Base-by-base conservation (phyloP, 2,329 filamentous ascomycete species). In the Tolypocladium paradoxum region DNA sequence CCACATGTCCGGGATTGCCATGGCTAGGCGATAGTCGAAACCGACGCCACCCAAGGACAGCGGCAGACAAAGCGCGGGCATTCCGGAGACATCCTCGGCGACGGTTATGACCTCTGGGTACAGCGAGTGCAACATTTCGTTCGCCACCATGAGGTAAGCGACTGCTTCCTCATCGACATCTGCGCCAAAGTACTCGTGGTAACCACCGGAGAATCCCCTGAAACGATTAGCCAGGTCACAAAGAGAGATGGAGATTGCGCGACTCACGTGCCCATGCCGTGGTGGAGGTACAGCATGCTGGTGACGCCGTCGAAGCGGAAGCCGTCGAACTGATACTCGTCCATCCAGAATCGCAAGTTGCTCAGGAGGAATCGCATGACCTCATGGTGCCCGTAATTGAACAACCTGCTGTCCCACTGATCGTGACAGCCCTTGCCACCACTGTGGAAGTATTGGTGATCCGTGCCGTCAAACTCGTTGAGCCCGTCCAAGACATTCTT, bases 301-400 rank as follows among this genome's bases (percentile, higher is more conserved):
- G 93, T 99, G 51, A 99, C 93, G 59, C 93, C 93, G 61, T 99
- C 93, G 63, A 99, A 99, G 43, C 93, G 83, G 79, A 97, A 99
- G 27, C 93, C 93, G 65, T 99, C 93, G 65, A 99, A 97, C 40
- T 83, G 76, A 65, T 96, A 99, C 71, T 96, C 91, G 53, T 97
- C 92, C 91, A 99, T 97, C 91, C 93, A 99, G 75, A 96, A 99
- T 27, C 92, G 82, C 54, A 99, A 73, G 67, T 99, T 99, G 69
- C 91, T 96, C 29, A 99, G 76, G 47, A 99, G 75, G 72, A 99
- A 99, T n/a, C 93, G 83, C 67, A 97, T 70, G 24, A 99, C 93
- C 68, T 99, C 93, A 64, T 97, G 90, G 63, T 83, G 83, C 33
- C 91, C 92, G 66, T 97, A 99, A 75, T 99, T 99, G 78, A 99